Evolutionary conservation across 768 basidiomycete genomes (phyloP), one percentile per base, ranked within the genome.

Genomic region (Astraeus odoratus): DNA sequence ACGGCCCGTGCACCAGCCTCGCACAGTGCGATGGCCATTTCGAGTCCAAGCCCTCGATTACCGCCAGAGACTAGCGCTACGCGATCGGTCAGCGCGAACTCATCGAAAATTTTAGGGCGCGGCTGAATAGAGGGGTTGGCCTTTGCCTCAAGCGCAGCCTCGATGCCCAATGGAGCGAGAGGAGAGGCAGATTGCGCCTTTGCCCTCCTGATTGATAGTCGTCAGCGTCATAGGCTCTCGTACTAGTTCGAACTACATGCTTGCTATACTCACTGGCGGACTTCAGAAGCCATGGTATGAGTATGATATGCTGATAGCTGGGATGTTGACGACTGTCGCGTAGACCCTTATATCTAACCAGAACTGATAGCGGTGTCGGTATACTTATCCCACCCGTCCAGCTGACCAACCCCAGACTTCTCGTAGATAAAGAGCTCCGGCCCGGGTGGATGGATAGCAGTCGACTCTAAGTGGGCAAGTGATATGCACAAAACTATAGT

Each of bases 31-130:
- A 88, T 66, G 27, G 84, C 84, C 81, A 85, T 83, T 66, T 91
- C 88, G n/a, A 91, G 76, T 3, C 88, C 88, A 13, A 90, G 74
- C 0, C 87, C 82, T 25, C 81, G 66, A 49, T 81, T 77, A 0
- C 73, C 81, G 5, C 82, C 82, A 0, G 81, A 77, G 23, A 84
- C 77, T 34, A 83, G 68, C 8, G 70, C 78, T 4, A 82, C 78
- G 2, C 78, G 73, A 44, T 75, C 76, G 10, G 62, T 66, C 29
- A 83, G 69, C 1, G 74, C 71, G 60, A 79, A 82, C 50, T 81
- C 78, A 39, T 74, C 73, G 53, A 78, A 74, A 18, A 82, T 72
- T 56, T 76, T 79, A n/a, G 72, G 66, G 4, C 63, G 65, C 5
- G 70, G 64, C 24, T 27, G 46, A 33, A 69, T 44, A 0, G 51